Evolutionary conservation across 2,329 filamentous ascomycete genomes (phyloP).

Genomic region (Macrophomina phaseolina): DNA sequence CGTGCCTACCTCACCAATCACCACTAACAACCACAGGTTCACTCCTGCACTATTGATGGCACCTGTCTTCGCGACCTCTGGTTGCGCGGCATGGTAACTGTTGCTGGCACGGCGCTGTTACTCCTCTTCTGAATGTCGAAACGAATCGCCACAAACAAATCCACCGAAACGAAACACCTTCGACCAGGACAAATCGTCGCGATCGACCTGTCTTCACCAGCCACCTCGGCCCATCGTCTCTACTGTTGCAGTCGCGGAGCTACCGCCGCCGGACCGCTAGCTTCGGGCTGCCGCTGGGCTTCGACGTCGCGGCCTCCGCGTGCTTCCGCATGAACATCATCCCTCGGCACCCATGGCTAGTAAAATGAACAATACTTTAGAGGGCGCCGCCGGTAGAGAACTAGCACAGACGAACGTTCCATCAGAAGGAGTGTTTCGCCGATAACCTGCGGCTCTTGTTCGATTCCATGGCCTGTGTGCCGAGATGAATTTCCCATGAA

Average conservation of each 20-base stretch:
- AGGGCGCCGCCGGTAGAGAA: too few relatives aligned
- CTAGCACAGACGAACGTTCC: too few relatives aligned
- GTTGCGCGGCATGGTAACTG: conserved; percentile 19
- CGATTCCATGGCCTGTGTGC: too few relatives aligned
- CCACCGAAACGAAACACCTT: not conserved
- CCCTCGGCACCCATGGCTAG: too few relatives aligned
- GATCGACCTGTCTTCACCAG: not conserved
- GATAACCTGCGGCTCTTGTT: too few relatives aligned
- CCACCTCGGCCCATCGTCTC: not conserved
- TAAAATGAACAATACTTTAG: too few relatives aligned
- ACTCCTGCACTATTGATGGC: conserved; percentile 27
- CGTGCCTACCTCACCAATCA: not conserved
- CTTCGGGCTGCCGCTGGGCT: too few relatives aligned
- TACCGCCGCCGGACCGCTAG: too few relatives aligned
- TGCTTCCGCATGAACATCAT: too few relatives aligned
- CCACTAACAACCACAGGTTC: not conserved
- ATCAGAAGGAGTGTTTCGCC: too few relatives aligned
- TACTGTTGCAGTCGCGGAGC: not conserved
- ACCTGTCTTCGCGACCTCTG: conserved; percentile 24
- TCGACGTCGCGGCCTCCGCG: too few relatives aligned
- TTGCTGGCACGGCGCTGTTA: conserved; percentile 7
- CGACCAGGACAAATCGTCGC: not conserved
- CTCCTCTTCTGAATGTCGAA: conserved; percentile 23
- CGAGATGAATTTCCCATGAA: too few relatives aligned
- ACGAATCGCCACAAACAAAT: not conserved